A percentile compares a stretch with the other conserved stretches of the same genome.
phyloP scores from a whole-genome alignment of 1,284 basidiomycete genomes.

The Marasmius sp. region DNA sequence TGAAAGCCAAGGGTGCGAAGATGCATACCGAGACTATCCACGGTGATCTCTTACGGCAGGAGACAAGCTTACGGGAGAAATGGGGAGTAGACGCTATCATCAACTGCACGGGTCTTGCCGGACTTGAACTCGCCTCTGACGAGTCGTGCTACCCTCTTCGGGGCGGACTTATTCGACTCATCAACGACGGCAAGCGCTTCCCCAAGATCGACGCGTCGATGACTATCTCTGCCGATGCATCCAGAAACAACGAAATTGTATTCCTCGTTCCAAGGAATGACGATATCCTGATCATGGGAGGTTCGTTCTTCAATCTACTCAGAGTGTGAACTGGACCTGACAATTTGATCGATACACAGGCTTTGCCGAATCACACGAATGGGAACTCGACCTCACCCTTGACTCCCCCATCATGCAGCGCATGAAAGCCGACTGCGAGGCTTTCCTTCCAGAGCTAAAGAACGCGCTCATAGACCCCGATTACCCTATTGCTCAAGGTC shows the following conservation, averaged over 20 bases:
- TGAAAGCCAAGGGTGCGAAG: conserved; percentile 31
- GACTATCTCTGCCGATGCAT: conserved; percentile 23
- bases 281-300: conserved; percentile 30
- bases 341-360: conserved; percentile 7
- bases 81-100: conserved; percentile 34
- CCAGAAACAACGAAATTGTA: conserved; percentile 27
- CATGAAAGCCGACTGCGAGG: conserved; percentile 32
- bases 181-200: conserved; percentile 37
- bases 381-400: conserved; percentile 30
- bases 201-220: conserved; percentile 32
- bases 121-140: conserved; percentile 30
- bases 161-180: conserved; percentile 36
- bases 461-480: conserved; percentile 29
- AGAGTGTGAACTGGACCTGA: background rate
- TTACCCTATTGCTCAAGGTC: conserved; percentile 31
- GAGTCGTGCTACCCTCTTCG: conserved; percentile 33
- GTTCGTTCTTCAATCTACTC: conserved; percentile 12
- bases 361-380: conserved; percentile 27
- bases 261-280: conserved; percentile 36
- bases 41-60: conserved; percentile 24
- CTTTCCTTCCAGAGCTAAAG: conserved; percentile 31
- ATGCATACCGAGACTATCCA: conserved; percentile 30
- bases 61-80: conserved; percentile 26
- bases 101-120: conserved; percentile 34
- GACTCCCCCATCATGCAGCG: conserved; percentile 32